Percentiles rank a stretch among this genome's conserved stretches.
Evolutionary conservation across 768 basidiomycete species (phyloP).

Genomic region (Coprinellus micaceus): DNA sequence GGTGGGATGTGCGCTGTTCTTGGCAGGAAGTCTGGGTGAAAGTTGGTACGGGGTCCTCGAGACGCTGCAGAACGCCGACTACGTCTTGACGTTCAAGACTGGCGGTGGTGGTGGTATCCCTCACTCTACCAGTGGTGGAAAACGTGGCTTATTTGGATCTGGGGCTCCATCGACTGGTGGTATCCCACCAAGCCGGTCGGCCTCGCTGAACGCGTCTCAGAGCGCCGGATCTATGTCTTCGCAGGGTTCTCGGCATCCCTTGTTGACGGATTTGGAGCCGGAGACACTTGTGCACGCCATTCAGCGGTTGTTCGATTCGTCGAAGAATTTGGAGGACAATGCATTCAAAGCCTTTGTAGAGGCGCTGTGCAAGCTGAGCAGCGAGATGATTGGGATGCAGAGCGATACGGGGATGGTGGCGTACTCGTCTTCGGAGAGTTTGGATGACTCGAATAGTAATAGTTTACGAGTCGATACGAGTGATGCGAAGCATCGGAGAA

Average conservation of each 20-base stretch:
- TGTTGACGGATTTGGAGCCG: slow-evolving; percentile 69
- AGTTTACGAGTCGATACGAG: slow-evolving; percentile 35
- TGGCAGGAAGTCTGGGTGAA: slow-evolving; percentile 82
- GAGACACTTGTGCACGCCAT: slow-evolving; percentile 73
- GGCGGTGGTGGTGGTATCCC: slow-evolving; percentile 17
- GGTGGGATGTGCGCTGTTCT: slow-evolving; percentile 69
- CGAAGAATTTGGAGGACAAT: slow-evolving; percentile 75
- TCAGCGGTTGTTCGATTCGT: slow-evolving; percentile 81
- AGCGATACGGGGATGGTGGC: slow-evolving; percentile 35
- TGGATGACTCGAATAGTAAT: slow-evolving; percentile 33
- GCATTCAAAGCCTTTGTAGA: slow-evolving; percentile 76
- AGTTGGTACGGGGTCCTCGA: slow-evolving; percentile 93
- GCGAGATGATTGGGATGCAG: slow-evolving; percentile 93
- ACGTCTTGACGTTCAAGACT: slow-evolving; percentile 69
- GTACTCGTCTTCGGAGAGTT: slow-evolving; percentile 32
- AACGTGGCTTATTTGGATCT: not conserved
- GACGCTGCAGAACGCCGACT: slow-evolving; percentile 91
- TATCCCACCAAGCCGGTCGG: slow-evolving; percentile 33
- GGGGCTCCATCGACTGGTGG: slow-evolving; percentile 22
- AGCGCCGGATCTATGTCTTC: slow-evolving; percentile 16
- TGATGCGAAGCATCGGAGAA: slow-evolving; percentile 61
- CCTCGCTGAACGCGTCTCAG: slow-evolving; percentile 30
- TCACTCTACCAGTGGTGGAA: slow-evolving; percentile 32
- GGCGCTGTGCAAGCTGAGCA: slow-evolving; percentile 81
- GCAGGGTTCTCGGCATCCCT: slow-evolving; percentile 44